Evolutionary conservation across 768 basidiomycete species (phyloP), one percentile per base, ranked within the genome.

Genomic region (Obba rivulosa): DNA sequence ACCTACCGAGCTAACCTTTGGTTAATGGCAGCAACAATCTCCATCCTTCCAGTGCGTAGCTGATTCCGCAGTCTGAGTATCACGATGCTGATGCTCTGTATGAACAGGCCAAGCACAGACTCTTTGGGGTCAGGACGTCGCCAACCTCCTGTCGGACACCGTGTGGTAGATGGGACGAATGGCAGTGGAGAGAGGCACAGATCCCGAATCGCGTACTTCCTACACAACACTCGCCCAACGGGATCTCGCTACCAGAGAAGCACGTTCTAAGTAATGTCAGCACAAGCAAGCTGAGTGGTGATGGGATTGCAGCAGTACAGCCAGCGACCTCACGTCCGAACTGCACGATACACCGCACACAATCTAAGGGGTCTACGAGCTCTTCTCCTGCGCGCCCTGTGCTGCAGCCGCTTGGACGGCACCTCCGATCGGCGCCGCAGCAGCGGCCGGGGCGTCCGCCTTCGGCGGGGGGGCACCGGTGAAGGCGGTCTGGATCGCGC

Each of bases 11-110:
- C 31, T 41, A 8, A 22, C 14, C 8, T 36, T 42, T n/a, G n/a
- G 14, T 31, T 46, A 35, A 11, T 21, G 47, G 4, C 45, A 79
- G 79, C 13, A 78, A 81, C 50, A 70, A 76, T 57, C 77, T 72
- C 53, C 80, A 81, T 51, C 76, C 79, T 11, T 69, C 70, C 42
- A 73, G 79, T 78, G 24, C 43, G 52, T 53, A 8, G 1, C 16
- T 17, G 16, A 10, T 38, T 44, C 39, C 2, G 25, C 22, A 38
- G 14, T 10, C 11, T 25, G 17, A 7, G 18, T 3, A n/a, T n/a
- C 13, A n/a, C 25, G 17, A 20, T 42, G 16, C 41, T 37, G 4
- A 47, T 13, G 14, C 22, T 18, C 14, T 47, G 18, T 31, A 31
- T 18, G 2, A 20, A 2, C 17, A 62, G 61, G 54, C 38, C 56